Percentiles rank a stretch among this genome's conserved stretches.
Conservation (phyloP, 805 yeast species). For the Cyberlindnera maclurae region DNA sequence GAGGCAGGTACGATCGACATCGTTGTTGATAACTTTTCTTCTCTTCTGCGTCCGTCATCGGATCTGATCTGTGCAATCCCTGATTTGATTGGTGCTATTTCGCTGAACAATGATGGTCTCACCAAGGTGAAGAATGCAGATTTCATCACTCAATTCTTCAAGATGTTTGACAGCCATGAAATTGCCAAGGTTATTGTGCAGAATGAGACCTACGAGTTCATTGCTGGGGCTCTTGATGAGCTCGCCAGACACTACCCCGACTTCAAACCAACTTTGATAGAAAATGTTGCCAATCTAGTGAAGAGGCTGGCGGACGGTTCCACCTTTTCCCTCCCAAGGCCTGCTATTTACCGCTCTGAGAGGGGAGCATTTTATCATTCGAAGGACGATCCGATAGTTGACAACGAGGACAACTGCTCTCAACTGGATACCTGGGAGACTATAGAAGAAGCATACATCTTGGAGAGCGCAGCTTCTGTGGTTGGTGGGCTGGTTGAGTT, state of each 20-base stretch:
- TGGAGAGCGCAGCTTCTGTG: conserved; percentile 42
- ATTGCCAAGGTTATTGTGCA: conserved; percentile 48
- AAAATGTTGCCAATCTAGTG: conserved; percentile 40
- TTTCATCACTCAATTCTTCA: conserved; percentile 39
- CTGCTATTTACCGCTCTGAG: conserved; percentile 38
- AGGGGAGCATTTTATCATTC: conserved; percentile 35
- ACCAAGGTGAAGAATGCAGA: conserved; percentile 39
- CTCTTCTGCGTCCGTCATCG: conserved; percentile 49
- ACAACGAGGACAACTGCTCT: conserved; percentile 33
- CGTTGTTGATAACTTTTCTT: conserved; percentile 50
- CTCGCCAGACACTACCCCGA: conserved; percentile 77
- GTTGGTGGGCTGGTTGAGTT: conserved; percentile 43
- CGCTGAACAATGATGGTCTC: conserved; percentile 70
- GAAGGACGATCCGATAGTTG: conserved; percentile 33
- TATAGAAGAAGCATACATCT: conserved; percentile 33
- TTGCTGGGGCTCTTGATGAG: conserved; percentile 73
- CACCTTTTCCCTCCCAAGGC: conserved; percentile 29
- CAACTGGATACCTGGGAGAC: conserved; percentile 50
- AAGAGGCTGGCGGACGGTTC: conserved; percentile 35
- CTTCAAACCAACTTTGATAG: conserved; percentile 50
- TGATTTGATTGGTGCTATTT: conserved; percentile 75
- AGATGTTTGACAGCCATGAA: conserved; percentile 40
- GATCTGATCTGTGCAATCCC: conserved; percentile 57
- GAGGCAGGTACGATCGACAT: conserved; percentile 71
- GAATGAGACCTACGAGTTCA: conserved; percentile 43